Evolutionary conservation across 1,139 yeast genomes (phyloP).

Genomic region (Protomyces gravidus): DNA sequence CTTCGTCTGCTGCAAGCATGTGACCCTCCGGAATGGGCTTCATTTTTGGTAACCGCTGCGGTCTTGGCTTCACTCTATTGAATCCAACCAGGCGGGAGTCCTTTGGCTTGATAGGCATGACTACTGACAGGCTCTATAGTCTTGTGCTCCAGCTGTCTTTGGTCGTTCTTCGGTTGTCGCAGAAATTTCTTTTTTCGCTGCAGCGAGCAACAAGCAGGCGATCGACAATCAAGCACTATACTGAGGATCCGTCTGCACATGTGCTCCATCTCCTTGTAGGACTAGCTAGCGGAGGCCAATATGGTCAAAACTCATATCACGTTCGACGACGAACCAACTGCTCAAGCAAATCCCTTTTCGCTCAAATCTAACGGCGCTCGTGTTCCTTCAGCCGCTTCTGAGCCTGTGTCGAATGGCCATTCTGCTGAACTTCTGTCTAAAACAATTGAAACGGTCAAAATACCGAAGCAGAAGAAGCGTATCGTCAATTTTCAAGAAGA

Average conservation of each 20-base stretch:
- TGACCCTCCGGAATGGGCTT: slow-evolving; percentile 21
- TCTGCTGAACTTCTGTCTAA: neutral
- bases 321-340: slow-evolving; percentile 9
- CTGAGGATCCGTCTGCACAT: too few species aligned
- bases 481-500: neutral
- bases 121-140: neutral
- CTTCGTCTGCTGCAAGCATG: slow-evolving; percentile 13
- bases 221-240: too few species aligned
- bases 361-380: neutral
- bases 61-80: slow-evolving; percentile 22
- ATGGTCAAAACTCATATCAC: slow-evolving; percentile 26
- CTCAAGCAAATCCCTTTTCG: slow-evolving; percentile 5
- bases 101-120: slow-evolving; percentile 25
- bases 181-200: too few species aligned
- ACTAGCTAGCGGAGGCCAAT: neutral
- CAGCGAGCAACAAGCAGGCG: neutral
- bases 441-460: too few species aligned
- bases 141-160: too few species aligned
- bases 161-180: neutral
- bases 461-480: neutral
- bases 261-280: neutral
- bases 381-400: neutral
- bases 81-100: slow-evolving; percentile 22
- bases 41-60: slow-evolving; percentile 24
- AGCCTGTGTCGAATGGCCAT: neutral